Evolutionary conservation across 495 filamentous ascomycete genomes (phyloP), one percentile per base, ranked within the genome.

Genomic region (Evansstolkia leycettana): DNA sequence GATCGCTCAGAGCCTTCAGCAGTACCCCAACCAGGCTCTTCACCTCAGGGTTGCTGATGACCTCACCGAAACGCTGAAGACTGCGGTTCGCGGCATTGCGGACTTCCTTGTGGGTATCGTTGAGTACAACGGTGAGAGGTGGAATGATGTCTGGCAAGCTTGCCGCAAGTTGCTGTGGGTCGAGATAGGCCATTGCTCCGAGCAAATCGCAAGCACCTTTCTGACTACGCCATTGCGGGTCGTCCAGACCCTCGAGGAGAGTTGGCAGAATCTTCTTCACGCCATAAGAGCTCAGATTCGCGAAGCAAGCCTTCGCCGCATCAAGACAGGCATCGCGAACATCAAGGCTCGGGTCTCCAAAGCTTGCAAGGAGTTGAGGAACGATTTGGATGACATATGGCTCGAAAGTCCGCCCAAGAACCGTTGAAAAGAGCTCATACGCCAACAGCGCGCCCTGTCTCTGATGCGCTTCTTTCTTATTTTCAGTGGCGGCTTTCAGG

Each of bases 51-150:
- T 96, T 96, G 61, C 75, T 90, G 58, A 98, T 96, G 39, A 98
- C 92, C 43, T 98, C 90, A 32, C 90, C 90, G 58, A 98, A 98
- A 14, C 90, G 79, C 63, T 98, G 88, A 52, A 98, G 70, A 60
- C 84, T 93, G 46, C 89, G 78, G 54, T 98, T 98, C 3, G 92
- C 90, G 7, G 88, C 85, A 16, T 70, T 62, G 38, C 90, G 73
- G 9, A 98, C 90, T 49, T 98, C 90, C 58, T 96, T 98, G 59
- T 98, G 90, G 34, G 85, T 94, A 60, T 96, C 90, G 45, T 94
- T 98, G 28, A 98, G 66, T 1, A 96, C 90, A 27, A 78, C 72
- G 0, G 90, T 96, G 37, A 96, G 67, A 5, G 92, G 89, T 15
- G 90, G 90, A 43, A 98, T 98, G 40, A 98, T 98, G 34, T 89